These are phyloP conservation scores for Diaporthe batatas DNA, from an alignment of 2,329 filamentous ascomycete genomes.

Conservation along the genomic window DNA sequence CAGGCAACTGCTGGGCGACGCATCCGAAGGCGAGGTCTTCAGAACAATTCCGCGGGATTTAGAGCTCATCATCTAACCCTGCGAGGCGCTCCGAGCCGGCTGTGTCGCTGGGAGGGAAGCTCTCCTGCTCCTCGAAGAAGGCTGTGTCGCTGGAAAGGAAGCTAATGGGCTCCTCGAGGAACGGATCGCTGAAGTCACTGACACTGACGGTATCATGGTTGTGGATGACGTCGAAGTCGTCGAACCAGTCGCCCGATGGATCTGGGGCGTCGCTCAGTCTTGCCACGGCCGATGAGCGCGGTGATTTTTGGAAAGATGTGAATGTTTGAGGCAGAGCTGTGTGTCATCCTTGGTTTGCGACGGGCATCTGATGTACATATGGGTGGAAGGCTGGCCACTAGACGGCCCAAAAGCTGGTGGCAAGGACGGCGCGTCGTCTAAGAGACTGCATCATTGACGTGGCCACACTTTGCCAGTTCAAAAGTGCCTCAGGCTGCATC, in stretches of 20 bases:
- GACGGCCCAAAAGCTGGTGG: background rate
- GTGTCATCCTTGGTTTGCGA: background rate
- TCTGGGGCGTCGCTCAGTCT: background rate
- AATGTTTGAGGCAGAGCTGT: background rate
- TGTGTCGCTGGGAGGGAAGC: background rate
- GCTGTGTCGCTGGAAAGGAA: too few species aligned
- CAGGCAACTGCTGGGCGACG: too few species aligned
- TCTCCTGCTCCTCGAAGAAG: background rate
- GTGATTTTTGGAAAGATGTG: background rate
- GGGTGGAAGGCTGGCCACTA: background rate
- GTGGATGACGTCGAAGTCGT: slow-evolving; percentile 34
- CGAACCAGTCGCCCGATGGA: slow-evolving; percentile 38
- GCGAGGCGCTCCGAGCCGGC: slow-evolving; percentile 12
- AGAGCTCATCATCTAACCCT: too few species aligned
- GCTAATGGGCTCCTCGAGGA: too few species aligned
- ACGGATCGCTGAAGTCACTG: slow-evolving; percentile 37
- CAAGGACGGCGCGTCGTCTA: slow-evolving; percentile 7
- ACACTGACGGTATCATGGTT: slow-evolving; percentile 25
- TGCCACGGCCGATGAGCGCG: background rate
- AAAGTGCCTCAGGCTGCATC: background rate
- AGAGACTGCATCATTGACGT: background rate
- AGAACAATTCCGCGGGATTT: too few species aligned
- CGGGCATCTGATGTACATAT: too few species aligned
- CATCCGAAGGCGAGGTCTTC: too few species aligned
- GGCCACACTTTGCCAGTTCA: background rate